phyloP scores from a whole-genome alignment of 352 stramenopile species.

The Globisporangium irregulare region DNA sequence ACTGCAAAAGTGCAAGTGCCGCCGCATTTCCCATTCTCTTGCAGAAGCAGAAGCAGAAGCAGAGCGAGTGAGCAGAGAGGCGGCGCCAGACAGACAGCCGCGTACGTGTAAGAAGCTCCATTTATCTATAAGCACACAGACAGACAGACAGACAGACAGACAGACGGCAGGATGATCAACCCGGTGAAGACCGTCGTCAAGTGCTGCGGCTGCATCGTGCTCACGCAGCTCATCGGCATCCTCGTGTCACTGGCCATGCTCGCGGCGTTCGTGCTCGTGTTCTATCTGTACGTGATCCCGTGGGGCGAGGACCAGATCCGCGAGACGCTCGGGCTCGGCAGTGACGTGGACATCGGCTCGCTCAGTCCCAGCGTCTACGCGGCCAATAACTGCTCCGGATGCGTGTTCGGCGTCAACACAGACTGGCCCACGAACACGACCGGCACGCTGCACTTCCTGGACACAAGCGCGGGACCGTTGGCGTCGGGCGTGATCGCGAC shows the following conservation, averaged over 20 bases:
- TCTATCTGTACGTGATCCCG: conserved; percentile 68
- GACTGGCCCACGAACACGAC: conserved; percentile 79
- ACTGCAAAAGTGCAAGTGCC: neutral
- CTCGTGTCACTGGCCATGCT: conserved; percentile 54
- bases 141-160: neutral
- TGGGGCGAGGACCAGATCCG: conserved; percentile 79
- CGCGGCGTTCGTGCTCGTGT: conserved; percentile 48
- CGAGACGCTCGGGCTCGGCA: conserved; percentile 39
- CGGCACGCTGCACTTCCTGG: conserved; percentile 64
- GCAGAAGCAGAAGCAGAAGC: neutral
- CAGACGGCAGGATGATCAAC: conserved; percentile 16
- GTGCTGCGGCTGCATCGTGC: conserved; percentile 74
- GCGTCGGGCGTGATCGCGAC: conserved; percentile 66
- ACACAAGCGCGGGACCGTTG: conserved; percentile 60
- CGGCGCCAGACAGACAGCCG: neutral
- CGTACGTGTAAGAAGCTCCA: neutral
- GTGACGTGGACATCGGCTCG: conserved; percentile 45
- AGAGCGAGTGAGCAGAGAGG: too few species aligned
- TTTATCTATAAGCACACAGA: neutral
- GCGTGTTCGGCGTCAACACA: conserved; percentile 78
- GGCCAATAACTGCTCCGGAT: conserved; percentile 79
- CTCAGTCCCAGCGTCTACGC: conserved; percentile 48
- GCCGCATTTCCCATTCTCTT: neutral
- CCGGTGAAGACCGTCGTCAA: conserved; percentile 38
- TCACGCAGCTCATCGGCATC: conserved; percentile 67